phyloP scores from a whole-genome alignment of 306 rosid species.

The Medicago truncatula region MtrunA17r5.0-ANR NC_053044.1:49583001-49583500 shows the following conservation, averaged over 20 bases:
- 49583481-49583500: constrained; percentile 18
- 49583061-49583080: constrained; percentile 94
- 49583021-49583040: constrained; percentile 98
- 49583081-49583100: constrained; percentile 97
- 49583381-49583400: constrained; percentile 21
- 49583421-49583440: constrained; percentile 22
- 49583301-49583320: constrained; percentile 92
- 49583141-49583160: constrained; percentile 46
- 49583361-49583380: constrained; percentile 32
- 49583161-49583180: constrained; percentile 23
- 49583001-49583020: constrained; percentile 99
- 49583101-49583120: constrained; percentile 86
- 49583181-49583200: constrained; percentile 37
- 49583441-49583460: constrained; percentile 27
- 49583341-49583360: constrained; percentile 92
- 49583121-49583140: constrained; percentile 85
- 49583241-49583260: constrained; percentile 95
- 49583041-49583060: constrained; percentile 89
- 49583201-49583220: constrained; percentile 27
- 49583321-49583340: constrained; percentile 77
- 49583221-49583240: constrained; percentile 47
- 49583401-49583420: constrained; percentile 23
- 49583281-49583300: constrained; percentile 96
- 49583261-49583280: constrained; percentile 93
- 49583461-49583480: constrained; percentile 30